A percentile compares a stretch with the other conserved stretches of the same genome.
phyloP scores from a whole-genome alignment of 2,329 filamentous ascomycete species.

The Claviceps purpurea region DNA sequence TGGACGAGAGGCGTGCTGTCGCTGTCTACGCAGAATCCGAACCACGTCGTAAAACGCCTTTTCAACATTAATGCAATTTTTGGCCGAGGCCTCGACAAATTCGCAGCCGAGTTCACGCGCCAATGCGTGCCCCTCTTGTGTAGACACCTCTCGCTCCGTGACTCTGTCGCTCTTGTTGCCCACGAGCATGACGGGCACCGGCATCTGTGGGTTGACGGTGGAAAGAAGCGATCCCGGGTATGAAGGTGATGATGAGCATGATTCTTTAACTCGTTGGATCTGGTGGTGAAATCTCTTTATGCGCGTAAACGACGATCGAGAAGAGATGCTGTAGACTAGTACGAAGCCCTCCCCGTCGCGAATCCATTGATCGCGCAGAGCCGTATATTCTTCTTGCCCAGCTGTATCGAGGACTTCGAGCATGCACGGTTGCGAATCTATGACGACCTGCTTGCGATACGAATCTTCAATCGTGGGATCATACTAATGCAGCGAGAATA shows the following conservation, averaged over 20 bases:
- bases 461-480: constrained; percentile 83
- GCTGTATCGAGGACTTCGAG: constrained; percentile 94
- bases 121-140: constrained; percentile 84
- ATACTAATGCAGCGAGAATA: constrained; percentile 37
- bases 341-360: constrained; percentile 95
- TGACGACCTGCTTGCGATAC: constrained; percentile 80
- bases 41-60: constrained; percentile 99
- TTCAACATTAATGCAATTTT: constrained; percentile 97
- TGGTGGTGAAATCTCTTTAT: constrained; percentile 95
- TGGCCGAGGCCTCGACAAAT: constrained; percentile 92
- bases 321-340: constrained; percentile 96
- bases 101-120: constrained; percentile 89
- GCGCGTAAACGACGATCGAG: constrained; percentile 83
- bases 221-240: constrained; percentile 64
- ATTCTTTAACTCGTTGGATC: constrained; percentile 95
- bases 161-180: constrained; percentile 97
- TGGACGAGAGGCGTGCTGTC: constrained; percentile 41
- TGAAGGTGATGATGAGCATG: constrained; percentile 60
- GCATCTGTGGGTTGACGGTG: constrained; percentile 43
- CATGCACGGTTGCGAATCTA: constrained; percentile 93
- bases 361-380: constrained; percentile 94
- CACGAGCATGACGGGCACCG: constrained; percentile 92
- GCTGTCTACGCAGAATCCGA: constrained; percentile 72
- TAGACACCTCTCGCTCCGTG: constrained; percentile 90
- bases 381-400: constrained; percentile 96